These are phyloP conservation scores for Picochlorum sp. DNA, from an alignment of 139 green algal genomes.

Conservation along the genomic window DNA sequence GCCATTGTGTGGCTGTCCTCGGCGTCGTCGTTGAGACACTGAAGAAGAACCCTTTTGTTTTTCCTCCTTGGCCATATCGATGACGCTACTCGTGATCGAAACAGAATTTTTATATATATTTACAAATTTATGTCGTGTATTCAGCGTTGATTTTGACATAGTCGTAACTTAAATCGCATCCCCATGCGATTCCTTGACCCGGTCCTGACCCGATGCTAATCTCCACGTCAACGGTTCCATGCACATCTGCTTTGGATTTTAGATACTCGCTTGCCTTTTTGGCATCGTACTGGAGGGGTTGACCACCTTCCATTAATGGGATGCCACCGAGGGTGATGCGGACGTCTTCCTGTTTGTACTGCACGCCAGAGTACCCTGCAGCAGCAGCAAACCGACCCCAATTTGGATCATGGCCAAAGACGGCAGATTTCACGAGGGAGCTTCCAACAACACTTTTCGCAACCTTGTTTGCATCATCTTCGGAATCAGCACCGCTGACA, in stretches of 20 bases:
- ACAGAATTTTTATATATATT: background rate
- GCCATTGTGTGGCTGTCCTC: background rate
- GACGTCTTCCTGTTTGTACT: conserved; percentile 76
- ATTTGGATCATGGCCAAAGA: conserved; percentile 97
- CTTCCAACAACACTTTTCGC: conserved; percentile 71
- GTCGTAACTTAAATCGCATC: conserved; percentile 78
- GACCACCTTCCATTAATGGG: conserved; percentile 83
- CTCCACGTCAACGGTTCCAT: conserved; percentile 75
- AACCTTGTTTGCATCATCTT: conserved; percentile 53
- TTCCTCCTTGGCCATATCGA: no score
- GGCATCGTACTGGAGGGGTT: conserved; percentile 89
- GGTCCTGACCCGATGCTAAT: conserved; percentile 42
- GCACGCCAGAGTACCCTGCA: conserved; percentile 81
- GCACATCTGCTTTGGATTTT: conserved; percentile 53
- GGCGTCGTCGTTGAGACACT: background rate
- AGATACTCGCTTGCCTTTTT: conserved; percentile 80
- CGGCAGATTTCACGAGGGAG: conserved; percentile 81
- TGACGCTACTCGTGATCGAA: no score
- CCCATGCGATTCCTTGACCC: conserved; percentile 66
- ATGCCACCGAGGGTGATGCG: conserved; percentile 71
- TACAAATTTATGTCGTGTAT: conserved; percentile 61
- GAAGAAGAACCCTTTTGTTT: background rate
- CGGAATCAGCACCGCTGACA: conserved; percentile 33
- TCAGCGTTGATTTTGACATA: conserved; percentile 95
- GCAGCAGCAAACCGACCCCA: conserved; percentile 95